phyloP scores from a whole-genome alignment of 257 asterid species.

The Fraxinus anomala region DNA sequence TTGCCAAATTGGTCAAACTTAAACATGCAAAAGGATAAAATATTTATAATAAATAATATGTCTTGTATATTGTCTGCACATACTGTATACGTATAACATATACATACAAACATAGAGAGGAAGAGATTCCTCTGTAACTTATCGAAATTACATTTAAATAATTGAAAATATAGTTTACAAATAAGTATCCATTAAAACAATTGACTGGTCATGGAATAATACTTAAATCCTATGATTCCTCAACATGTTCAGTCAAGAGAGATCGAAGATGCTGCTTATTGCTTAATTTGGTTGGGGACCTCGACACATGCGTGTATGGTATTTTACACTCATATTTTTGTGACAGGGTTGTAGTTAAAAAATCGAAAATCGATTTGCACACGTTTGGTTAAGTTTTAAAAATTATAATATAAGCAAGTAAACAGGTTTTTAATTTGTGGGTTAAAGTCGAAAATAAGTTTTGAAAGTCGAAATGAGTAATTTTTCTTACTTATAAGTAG shows the following conservation, averaged over 20 bases:
- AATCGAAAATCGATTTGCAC: no score
- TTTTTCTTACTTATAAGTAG: no score
- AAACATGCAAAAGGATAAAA: neutral
- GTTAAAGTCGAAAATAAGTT: no score
- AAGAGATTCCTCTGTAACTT: neutral
- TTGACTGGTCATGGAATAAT: neutral
- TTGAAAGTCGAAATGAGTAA: no score
- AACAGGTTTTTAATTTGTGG: no score
- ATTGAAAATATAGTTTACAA: neutral
- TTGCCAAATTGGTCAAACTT: slow-evolving; percentile 22
- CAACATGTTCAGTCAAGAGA: neutral
- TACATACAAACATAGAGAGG: neutral
- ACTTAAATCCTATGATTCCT: neutral
- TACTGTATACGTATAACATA: neutral
- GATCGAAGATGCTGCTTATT: neutral
- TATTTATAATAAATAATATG: neutral
- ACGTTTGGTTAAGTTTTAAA: no score
- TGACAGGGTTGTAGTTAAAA: no score
- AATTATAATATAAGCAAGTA: no score
- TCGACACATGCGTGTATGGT: neutral
- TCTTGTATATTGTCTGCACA: neutral
- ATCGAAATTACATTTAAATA: neutral
- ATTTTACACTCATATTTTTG: neutral
- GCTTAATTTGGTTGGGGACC: neutral
- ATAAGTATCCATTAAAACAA: neutral